phyloP scores from a whole-genome alignment of 1,284 basidiomycete genomes.

The Xerocomus nothofagi region DNA sequence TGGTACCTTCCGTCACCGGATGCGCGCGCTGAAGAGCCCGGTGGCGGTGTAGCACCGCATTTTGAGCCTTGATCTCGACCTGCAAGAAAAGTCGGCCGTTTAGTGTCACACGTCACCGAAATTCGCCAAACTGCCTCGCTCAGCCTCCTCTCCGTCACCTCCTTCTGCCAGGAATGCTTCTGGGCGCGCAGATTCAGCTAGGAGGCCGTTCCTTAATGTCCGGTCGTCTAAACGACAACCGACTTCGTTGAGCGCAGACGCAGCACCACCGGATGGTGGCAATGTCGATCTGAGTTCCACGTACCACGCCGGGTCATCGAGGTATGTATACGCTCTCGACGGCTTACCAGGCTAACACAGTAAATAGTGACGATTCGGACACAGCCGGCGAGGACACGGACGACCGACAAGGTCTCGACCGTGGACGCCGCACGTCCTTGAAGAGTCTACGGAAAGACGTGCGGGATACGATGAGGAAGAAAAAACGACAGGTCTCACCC shows the following conservation, averaged over 20 bases:
- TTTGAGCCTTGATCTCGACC: conserved; percentile 7
- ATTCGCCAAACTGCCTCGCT: conserved; percentile 66
- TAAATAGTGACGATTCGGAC: conserved; percentile 33
- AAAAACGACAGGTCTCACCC: conserved; percentile 30
- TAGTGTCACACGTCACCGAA: conserved; percentile 7
- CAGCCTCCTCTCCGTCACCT: conserved; percentile 74
- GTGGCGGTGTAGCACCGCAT: conserved; percentile 1
- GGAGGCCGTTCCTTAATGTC: conserved; percentile 40
- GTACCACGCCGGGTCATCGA: conserved; percentile 78
- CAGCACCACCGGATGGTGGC: conserved; percentile 30
- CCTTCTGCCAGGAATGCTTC: conserved; percentile 47
- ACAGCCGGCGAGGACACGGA: conserved; percentile 37
- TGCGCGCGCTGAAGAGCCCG: neutral
- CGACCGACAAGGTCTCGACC: conserved; percentile 22
- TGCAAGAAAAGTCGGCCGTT: conserved; percentile 1
- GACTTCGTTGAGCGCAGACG: conserved; percentile 23
- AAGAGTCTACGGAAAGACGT: conserved; percentile 28
- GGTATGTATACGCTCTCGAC: conserved; percentile 40
- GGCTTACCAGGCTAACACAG: conserved; percentile 9
- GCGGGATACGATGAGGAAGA: conserved; percentile 29
- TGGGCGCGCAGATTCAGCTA: conserved; percentile 44
- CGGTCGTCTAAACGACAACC: conserved; percentile 41
- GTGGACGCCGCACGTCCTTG: conserved; percentile 30
- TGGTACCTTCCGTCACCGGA: conserved; percentile 8
- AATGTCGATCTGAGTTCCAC: conserved; percentile 76